These are phyloP conservation scores for Hericium rajendrae DNA, from an alignment of 768 basidiomycete genomes.

Conservation along the genomic window DNA sequence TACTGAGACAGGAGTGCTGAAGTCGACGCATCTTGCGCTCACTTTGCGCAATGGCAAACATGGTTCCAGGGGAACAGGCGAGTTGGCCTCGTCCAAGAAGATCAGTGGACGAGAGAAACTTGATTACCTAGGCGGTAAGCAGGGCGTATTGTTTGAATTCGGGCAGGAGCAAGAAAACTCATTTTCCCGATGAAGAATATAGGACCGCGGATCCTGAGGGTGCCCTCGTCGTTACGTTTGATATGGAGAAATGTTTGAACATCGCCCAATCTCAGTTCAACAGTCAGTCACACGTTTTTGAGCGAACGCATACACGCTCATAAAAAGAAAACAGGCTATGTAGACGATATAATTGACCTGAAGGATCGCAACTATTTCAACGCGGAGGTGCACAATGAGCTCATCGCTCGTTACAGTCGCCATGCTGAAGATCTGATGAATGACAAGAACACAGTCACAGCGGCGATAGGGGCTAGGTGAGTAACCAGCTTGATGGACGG, in stretches of 20 bases:
- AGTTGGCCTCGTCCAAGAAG: conserved; percentile 45
- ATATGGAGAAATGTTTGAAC: conserved; percentile 49
- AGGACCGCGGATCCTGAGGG: too few species aligned
- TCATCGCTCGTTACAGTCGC: conserved; percentile 38
- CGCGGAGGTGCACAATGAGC: conserved; percentile 44
- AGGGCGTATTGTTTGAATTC: not conserved
- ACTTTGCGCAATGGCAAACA: conserved; percentile 67
- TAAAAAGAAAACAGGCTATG: conserved; percentile 33
- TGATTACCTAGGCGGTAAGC: conserved; percentile 64
- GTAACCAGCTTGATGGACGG: not conserved
- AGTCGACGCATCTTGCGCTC: conserved; percentile 64
- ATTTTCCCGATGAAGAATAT: conserved; percentile 1
- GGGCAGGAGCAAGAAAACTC: not conserved
- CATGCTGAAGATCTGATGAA: conserved; percentile 4
- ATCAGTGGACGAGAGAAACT: conserved; percentile 74
- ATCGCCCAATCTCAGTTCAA: conserved; percentile 69
- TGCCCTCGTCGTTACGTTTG: conserved; percentile 6
- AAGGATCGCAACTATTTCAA: conserved; percentile 58
- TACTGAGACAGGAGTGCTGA: conserved; percentile 26
- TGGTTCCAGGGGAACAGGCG: conserved; percentile 63
- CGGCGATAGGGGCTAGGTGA: conserved; percentile 15
- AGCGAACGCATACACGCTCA: not conserved
- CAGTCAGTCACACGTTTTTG: conserved; percentile 31
- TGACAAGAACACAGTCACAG: conserved; percentile 7
- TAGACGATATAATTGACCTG: conserved; percentile 62